Percentiles rank a stretch among this genome's conserved stretches.
These are phyloP conservation scores for Cladosporium velox DNA, from an alignment of 2,329 filamentous ascomycete species.

Conservation along the genomic window DNA sequence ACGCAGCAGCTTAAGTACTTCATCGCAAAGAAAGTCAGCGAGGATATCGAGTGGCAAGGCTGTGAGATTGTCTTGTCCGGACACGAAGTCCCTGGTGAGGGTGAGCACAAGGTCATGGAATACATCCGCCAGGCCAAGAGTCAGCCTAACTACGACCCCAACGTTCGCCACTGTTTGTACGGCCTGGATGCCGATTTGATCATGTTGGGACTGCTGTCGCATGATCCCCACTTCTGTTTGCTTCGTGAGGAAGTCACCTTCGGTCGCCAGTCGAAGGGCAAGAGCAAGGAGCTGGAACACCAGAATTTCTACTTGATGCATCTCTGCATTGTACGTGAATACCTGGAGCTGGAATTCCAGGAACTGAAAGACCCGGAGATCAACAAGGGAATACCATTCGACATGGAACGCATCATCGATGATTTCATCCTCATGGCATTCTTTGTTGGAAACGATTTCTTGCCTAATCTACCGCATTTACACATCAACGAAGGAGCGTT, in stretches of 20 bases:
- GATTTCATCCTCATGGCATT: slow-evolving; percentile 99
- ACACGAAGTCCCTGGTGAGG: slow-evolving; percentile 96
- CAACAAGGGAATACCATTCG: slow-evolving; percentile 72
- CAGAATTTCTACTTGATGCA: slow-evolving; percentile 99
- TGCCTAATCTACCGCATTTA: slow-evolving; percentile 91
- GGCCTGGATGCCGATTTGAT: slow-evolving; percentile 96
- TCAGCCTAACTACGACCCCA: slow-evolving; percentile 87
- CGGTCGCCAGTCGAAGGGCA: slow-evolving; percentile 80
- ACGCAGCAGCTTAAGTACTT: slow-evolving; percentile 96
- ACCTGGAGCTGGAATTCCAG: slow-evolving; percentile 94
- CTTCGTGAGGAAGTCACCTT: slow-evolving; percentile 98
- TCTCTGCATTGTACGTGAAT: slow-evolving; percentile 95
- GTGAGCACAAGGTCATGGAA: slow-evolving; percentile 99
- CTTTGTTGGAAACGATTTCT: slow-evolving; percentile 98
- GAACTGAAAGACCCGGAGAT: slow-evolving; percentile 75
- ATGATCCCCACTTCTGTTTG: slow-evolving; percentile 97
- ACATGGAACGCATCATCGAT: slow-evolving; percentile 95
- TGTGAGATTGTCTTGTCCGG: slow-evolving; percentile 95
- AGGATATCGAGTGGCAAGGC: slow-evolving; percentile 96
- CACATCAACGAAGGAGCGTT: slow-evolving; percentile 98
- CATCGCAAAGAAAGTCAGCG: slow-evolving; percentile 96
- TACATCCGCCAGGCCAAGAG: slow-evolving; percentile 98
- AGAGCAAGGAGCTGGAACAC: slow-evolving; percentile 95
- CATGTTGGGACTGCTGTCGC: slow-evolving; percentile 95
- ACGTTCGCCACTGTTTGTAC: slow-evolving; percentile 94